A percentile compares a stretch with the other conserved stretches of the same genome.
phyloP scores from a whole-genome alignment of 2,329 filamentous ascomycete species.

The Aplosporella prunicola region DNA sequence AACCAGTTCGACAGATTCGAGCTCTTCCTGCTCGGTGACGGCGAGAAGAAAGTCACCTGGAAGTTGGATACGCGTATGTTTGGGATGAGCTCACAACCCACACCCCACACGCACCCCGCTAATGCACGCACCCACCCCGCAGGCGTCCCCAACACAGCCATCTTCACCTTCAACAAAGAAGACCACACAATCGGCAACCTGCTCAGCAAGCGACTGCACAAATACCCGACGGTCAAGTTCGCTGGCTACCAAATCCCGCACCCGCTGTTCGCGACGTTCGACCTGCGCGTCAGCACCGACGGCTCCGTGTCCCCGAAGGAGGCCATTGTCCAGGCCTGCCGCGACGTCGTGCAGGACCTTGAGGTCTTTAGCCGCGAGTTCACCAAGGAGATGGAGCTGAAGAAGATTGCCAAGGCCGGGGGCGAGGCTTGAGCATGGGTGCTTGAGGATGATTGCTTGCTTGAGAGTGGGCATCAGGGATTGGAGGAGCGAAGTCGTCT shows the following conservation, averaged over 20 bases:
- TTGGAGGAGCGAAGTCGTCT: too few relatives aligned
- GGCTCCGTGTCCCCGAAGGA: slow-evolving; percentile 82
- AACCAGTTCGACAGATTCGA: slow-evolving; percentile 59
- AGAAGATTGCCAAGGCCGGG: slow-evolving; percentile 56
- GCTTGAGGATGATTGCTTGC: too few relatives aligned
- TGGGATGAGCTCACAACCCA: too few relatives aligned
- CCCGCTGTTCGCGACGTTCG: slow-evolving; percentile 41
- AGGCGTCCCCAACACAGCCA: slow-evolving; percentile 90
- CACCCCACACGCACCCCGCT: slow-evolving; percentile 2
- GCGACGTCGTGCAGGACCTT: slow-evolving; percentile 72
- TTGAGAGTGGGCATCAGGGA: too few relatives aligned
- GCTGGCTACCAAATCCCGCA: slow-evolving; percentile 71
- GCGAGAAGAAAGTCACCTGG: slow-evolving; percentile 89
- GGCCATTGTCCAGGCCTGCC: slow-evolving; percentile 70
- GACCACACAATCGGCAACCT: slow-evolving; percentile 94
- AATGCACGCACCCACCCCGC: slow-evolving; percentile 4
- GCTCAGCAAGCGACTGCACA: slow-evolving; percentile 73
- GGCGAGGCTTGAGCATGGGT: slow-evolving; percentile 10
- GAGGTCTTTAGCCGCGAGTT: slow-evolving; percentile 77
- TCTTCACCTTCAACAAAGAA: slow-evolving; percentile 94
- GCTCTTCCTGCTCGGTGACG: slow-evolving; percentile 76
- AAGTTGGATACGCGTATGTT: slow-evolving; percentile 80
- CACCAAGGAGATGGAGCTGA: slow-evolving; percentile 82
- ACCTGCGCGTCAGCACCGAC: slow-evolving; percentile 84
- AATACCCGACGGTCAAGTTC: slow-evolving; percentile 76